A percentile compares a stretch with the other conserved stretches of the same genome.
Conservation (phyloP, 768 basidiomycete genomes). For the Serpula lacrymans region DNA sequence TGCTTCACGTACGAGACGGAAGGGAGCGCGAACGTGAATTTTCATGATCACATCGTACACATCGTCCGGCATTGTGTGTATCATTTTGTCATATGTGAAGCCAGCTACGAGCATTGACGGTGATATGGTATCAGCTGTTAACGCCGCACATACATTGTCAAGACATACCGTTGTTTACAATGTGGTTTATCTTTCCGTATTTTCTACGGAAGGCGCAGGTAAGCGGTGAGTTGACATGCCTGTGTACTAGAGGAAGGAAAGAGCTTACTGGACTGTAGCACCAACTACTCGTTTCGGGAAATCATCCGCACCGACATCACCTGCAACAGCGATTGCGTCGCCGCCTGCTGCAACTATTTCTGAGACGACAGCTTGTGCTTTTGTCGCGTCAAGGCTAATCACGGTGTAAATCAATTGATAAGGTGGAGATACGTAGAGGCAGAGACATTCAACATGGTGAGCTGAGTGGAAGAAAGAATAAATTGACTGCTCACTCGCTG, state of each 20-base stretch:
- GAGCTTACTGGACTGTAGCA: conserved; percentile 69
- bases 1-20: conserved; percentile 79
- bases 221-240: not conserved
- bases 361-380: conserved; percentile 59
- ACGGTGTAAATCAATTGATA: not conserved
- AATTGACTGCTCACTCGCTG: conserved; percentile 71
- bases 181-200: conserved; percentile 84
- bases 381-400: conserved; percentile 67
- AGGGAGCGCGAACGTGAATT: conserved; percentile 83
- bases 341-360: conserved; percentile 76
- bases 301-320: conserved; percentile 80
- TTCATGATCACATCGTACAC: conserved; percentile 79
- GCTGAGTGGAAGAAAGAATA: not conserved
- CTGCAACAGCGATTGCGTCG: conserved; percentile 68
- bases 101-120: conserved; percentile 41
- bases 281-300: conserved; percentile 78
- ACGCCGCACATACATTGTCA: not conserved
- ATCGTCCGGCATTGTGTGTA: conserved; percentile 83
- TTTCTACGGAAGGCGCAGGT: conserved; percentile 39
- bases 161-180: conserved; percentile 72
- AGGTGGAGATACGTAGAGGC: not conserved
- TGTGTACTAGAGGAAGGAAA: not conserved
- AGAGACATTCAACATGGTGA: not conserved
- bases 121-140: not conserved
- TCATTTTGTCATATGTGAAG: conserved; percentile 84